These are phyloP conservation scores for Syncephalastrum contaminatum DNA, from an alignment of 371 early-diverging fungal species.

Conservation along the genomic window DNA sequence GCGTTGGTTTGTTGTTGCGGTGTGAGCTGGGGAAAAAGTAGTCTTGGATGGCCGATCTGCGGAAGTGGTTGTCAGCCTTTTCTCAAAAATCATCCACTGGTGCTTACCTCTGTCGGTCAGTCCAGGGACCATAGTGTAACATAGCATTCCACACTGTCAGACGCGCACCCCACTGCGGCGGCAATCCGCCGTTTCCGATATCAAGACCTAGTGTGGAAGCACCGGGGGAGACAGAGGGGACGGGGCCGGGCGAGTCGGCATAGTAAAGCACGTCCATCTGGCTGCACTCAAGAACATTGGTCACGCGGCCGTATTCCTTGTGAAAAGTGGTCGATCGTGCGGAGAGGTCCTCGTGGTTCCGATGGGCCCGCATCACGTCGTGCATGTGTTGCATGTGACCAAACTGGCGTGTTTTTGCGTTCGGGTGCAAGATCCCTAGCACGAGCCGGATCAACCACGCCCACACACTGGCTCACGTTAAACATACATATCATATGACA, in stretches of 20 bases:
- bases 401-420: constrained; percentile 24
- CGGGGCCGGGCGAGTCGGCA: constrained; percentile 66
- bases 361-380: constrained; percentile 48
- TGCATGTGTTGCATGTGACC: constrained; percentile 48
- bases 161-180: constrained; percentile 78
- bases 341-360: constrained; percentile 13
- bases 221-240: constrained; percentile 34
- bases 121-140: constrained; percentile 86
- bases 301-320: constrained; percentile 75
- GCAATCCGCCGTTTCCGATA: constrained; percentile 60
- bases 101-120: constrained; percentile 74
- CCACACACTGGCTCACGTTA: constrained; percentile 2
- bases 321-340: constrained; percentile 29
- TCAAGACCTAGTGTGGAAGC: constrained; percentile 36
- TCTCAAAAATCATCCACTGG: too few species aligned
- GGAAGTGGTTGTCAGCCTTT: background rate
- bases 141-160: constrained; percentile 59
- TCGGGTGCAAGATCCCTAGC: constrained; percentile 14
- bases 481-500: too few species aligned
- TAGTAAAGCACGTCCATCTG: constrained; percentile 64
- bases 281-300: constrained; percentile 65
- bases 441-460: constrained; percentile 2
- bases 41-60: constrained; percentile 60
- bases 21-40: constrained; percentile 79
- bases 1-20: constrained; percentile 52